Evolutionary conservation across 345 rosid genomes (phyloP), one percentile per base, ranked within the genome.

Genomic region (Salix viminalis): DNA sequence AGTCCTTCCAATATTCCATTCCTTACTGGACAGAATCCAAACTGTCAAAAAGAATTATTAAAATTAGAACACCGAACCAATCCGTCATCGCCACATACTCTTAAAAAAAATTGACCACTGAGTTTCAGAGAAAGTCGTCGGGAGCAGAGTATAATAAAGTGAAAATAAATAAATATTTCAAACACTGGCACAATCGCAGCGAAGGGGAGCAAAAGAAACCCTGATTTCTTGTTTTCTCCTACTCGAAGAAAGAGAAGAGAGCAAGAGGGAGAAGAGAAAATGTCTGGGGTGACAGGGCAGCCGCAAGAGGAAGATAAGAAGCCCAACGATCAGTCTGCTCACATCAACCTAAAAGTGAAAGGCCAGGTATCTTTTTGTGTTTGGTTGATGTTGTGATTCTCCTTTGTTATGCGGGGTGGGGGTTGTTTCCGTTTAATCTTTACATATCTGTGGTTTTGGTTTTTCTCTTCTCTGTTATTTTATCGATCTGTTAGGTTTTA

Each of bases 291-390:
- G 62, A 74, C 86, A 1, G 86, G 65, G 52, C 87, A 73, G 69
- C 74, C 64, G 8, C 78, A 82, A 67, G 96, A 89, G 72, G 91
- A 88, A 76, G 97, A 87, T 64, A 91, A 93, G 92, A 90, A 91
- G 86, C 94, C 94, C 28, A 85, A 80, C 72, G 98, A 90, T 39
- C 90, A 88, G 76, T 76, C 89, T 16, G 92, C 85, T 32, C 97
- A 91, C 82, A 90, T 93, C 85, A 91, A 91, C 34, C 97, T 93
- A 60, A 93, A 93, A 76, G 98, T 93, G 78, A 91, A 93, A 83
- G 94, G 97, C 60, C 97, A 94, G 97, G 98, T 93, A 69, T 69
- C 19, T 46, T n/a, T 77, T 74, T 37, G 13, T 71, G n/a, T 50
- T 3, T 72, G 26, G 4, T 14, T 13, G 3, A 52, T 41, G 5